Conservation (phyloP, 2,329 filamentous ascomycete species). For the Amesomyces nigricolor region DNA sequence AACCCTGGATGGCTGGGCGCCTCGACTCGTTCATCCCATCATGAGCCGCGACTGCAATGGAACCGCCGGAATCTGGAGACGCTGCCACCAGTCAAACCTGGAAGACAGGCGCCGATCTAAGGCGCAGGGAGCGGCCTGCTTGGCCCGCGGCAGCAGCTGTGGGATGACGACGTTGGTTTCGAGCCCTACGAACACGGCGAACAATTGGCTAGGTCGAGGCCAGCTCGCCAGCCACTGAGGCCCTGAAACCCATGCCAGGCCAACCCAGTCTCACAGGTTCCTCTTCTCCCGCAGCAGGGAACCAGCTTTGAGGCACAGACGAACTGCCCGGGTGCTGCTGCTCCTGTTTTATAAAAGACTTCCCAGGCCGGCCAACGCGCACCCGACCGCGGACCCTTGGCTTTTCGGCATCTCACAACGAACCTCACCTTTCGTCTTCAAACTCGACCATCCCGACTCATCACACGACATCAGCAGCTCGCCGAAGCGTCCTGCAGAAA, state of each 20-base stretch:
- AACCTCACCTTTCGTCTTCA: neutral
- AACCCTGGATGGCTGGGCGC: no score
- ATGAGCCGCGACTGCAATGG: no score
- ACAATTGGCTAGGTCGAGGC: conserved; percentile 23
- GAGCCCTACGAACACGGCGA: conserved; percentile 23
- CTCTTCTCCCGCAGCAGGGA: conserved; percentile 7
- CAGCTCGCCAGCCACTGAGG: conserved; percentile 19
- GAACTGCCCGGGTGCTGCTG: neutral
- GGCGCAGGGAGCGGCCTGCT: conserved; percentile 9
- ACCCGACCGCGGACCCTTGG: conserved; percentile 2
- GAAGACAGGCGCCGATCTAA: conserved; percentile 1
- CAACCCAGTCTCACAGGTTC: conserved; percentile 3
- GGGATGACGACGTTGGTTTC: conserved; percentile 29
- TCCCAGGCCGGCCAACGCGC: conserved; percentile 13
- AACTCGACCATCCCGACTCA: neutral
- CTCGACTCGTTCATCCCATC: no score
- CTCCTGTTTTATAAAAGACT: conserved; percentile 1
- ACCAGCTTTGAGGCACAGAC: neutral
- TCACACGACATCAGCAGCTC: neutral
- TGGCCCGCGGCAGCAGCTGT: conserved; percentile 14
- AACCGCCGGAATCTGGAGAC: neutral
- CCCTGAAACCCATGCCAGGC: conserved; percentile 24
- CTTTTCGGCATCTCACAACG: conserved; percentile 2
- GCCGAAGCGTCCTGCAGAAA: neutral
- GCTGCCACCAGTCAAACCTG: neutral